A percentile compares a stretch with the other conserved stretches of the same genome.
phyloP scores from a whole-genome alignment of 345 rosid genomes.

The Cochlearia excelsa region DNA sequence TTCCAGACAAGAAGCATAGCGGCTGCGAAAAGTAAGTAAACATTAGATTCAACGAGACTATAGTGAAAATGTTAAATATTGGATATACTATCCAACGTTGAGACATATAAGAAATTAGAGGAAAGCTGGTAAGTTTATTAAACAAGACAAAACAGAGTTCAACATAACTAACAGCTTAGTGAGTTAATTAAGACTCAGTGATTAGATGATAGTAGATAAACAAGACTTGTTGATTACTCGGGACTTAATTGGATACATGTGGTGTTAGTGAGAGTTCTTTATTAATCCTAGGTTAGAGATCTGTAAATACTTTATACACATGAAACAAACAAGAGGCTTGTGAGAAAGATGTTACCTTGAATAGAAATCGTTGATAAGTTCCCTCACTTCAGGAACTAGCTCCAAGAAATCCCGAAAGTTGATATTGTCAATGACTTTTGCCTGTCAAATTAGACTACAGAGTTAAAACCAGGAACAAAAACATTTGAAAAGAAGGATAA shows the following conservation, averaged over 20 bases:
- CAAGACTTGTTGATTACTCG: background rate
- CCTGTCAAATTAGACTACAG: conserved; percentile 46
- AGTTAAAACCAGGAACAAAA: conserved; percentile 22
- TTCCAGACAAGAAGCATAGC: conserved; percentile 86
- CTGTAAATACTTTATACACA: background rate
- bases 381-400: conserved; percentile 97
- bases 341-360: conserved; percentile 55
- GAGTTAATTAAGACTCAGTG: background rate
- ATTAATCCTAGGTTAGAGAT: background rate
- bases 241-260: background rate
- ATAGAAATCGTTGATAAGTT: conserved; percentile 92
- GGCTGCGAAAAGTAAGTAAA: conserved; percentile 49
- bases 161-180: conserved; percentile 1
- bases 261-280: conserved; percentile 1
- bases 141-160: background rate
- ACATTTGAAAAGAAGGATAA: background rate
- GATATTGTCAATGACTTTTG: conserved; percentile 87
- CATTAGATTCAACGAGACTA: background rate
- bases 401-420: conserved; percentile 94
- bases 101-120: conserved; percentile 1
- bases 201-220: conserved; percentile 1
- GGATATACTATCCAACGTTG: background rate
- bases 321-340: background rate
- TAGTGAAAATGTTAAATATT: background rate
- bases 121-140: background rate